These are phyloP conservation scores for Sarocladium oryzae DNA, from an alignment of 2,329 filamentous ascomycete species.

Conservation along the genomic window DNA sequence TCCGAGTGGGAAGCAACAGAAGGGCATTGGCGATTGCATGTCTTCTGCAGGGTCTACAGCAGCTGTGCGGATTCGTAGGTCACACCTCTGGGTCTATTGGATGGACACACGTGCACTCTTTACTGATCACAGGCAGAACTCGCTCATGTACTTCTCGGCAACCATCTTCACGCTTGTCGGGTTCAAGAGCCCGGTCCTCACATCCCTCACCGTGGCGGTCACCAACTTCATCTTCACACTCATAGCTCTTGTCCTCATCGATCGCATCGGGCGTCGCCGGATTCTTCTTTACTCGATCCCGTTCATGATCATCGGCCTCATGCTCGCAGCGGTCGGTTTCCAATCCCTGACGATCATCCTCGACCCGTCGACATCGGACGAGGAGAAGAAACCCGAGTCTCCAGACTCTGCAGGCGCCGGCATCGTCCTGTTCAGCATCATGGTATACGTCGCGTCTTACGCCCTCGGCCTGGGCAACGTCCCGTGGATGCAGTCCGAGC, in stretches of 20 bases:
- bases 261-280: constrained; percentile 69
- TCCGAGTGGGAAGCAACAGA: constrained; percentile 55
- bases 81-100: neutral
- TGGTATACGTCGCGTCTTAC: constrained; percentile 79
- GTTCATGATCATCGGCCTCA: constrained; percentile 70
- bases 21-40: constrained; percentile 80
- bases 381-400: constrained; percentile 15
- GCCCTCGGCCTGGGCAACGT: constrained; percentile 86
- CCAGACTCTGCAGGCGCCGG: constrained; percentile 30
- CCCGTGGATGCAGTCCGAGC: constrained; percentile 92
- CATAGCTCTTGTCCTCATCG: constrained; percentile 69
- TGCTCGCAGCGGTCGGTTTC: constrained; percentile 68
- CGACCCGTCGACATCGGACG: constrained; percentile 8
- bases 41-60: constrained; percentile 79
- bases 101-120: neutral
- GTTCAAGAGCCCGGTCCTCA: constrained; percentile 72
- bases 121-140: constrained; percentile 50
- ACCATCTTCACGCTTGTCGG: constrained; percentile 74
- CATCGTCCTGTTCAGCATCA: constrained; percentile 67
- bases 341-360: constrained; percentile 46
- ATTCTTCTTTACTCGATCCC: constrained; percentile 81
- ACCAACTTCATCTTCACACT: constrained; percentile 79
- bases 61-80: constrained; percentile 75
- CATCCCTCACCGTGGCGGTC: constrained; percentile 70
- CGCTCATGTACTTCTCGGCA: constrained; percentile 85